phyloP scores from a whole-genome alignment of 1,284 basidiomycete species.

The Erythrobasidium hasegawianum region DNA sequence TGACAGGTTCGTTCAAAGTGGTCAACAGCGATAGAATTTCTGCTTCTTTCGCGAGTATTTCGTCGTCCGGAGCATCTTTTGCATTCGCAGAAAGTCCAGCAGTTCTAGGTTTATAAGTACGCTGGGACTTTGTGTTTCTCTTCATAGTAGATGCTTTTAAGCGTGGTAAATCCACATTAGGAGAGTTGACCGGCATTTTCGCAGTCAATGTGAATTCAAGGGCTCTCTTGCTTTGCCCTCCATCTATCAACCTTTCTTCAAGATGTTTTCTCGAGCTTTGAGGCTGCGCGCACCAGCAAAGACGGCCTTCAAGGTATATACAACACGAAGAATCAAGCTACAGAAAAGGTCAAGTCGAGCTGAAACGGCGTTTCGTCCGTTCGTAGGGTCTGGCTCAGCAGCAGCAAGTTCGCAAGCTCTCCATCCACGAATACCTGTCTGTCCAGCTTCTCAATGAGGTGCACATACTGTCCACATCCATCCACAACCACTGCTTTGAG shows the following conservation, averaged over 20 bases:
- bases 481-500: not conserved
- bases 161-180: too few species aligned
- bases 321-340: not conserved
- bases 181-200: too few species aligned
- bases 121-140: too few species aligned
- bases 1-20: conserved; percentile 14
- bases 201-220: not conserved
- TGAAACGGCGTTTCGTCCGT: not conserved
- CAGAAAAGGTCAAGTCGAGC: too few species aligned
- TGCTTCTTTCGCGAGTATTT: conserved; percentile 17
- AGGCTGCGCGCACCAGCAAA: conserved; percentile 23
- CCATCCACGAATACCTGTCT: conserved; percentile 98
- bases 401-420: conserved; percentile 81
- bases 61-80: not conserved
- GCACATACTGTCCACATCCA: too few species aligned
- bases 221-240: not conserved
- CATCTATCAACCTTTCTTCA: not conserved
- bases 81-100: too few species aligned
- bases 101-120: too few species aligned
- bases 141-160: too few species aligned
- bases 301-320: conserved; percentile 12
- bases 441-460: conserved; percentile 91
- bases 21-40: conserved; percentile 29
- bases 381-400: conserved; percentile 18
- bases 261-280: conserved; percentile 30